Evolutionary conservation across 1,284 basidiomycete genomes (phyloP).

Genomic region (Marasmius tenuissimus): DNA sequence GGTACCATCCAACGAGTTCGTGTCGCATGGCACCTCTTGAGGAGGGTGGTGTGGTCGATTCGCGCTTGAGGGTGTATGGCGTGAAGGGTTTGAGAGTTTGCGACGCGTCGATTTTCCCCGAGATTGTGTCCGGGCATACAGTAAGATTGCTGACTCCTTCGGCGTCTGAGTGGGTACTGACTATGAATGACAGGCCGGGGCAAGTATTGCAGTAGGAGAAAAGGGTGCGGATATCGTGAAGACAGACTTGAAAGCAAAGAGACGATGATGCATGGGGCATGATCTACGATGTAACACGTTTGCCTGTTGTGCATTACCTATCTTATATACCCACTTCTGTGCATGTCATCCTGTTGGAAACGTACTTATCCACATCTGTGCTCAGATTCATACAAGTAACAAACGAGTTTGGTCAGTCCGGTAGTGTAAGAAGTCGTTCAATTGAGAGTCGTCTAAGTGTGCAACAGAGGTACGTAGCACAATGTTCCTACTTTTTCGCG

Average conservation of each 20-base stretch:
- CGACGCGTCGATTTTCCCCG: slow-evolving; percentile 64
- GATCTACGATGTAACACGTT: too few species aligned
- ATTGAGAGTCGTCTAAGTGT: too few species aligned
- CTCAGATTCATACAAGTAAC: too few species aligned
- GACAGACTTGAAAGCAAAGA: neutral
- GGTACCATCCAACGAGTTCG: slow-evolving; percentile 21
- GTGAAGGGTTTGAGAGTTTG: slow-evolving; percentile 8
- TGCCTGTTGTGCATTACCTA: too few species aligned
- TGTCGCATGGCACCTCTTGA: slow-evolving; percentile 46
- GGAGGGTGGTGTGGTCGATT: slow-evolving; percentile 26
- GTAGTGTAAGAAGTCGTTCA: too few species aligned
- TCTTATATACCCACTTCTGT: too few species aligned
- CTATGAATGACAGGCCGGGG: slow-evolving; percentile 44
- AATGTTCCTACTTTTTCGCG: too few species aligned
- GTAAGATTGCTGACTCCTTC: slow-evolving; percentile 33
- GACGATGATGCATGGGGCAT: too few species aligned
- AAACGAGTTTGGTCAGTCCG: too few species aligned
- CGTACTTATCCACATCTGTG: too few species aligned
- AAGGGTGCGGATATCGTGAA: slow-evolving; percentile 50
- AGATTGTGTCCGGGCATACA: slow-evolving; percentile 64
- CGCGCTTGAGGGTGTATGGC: slow-evolving; percentile 22
- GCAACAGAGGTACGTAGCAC: too few species aligned
- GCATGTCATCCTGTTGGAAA: too few species aligned
- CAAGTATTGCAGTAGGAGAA: slow-evolving; percentile 62
- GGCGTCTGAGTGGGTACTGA: neutral